Conservation (phyloP, 768 basidiomycete genomes). For the Mycena metata region DNA sequence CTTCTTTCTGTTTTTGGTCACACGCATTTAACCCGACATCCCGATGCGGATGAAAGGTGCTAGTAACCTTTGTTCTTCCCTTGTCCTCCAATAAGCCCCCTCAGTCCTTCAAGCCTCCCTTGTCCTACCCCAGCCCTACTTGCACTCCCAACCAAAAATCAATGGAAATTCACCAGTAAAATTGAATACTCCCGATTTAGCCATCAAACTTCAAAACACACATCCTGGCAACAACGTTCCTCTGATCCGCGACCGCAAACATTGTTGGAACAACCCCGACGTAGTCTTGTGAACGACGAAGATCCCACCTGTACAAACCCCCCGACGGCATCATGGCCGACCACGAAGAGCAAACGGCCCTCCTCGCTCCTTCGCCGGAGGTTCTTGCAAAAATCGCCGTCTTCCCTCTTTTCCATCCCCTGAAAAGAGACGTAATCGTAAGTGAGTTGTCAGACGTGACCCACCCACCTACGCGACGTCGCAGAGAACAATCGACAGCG, state of each 20-base stretch:
- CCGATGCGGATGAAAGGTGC: not conserved
- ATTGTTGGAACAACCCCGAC: too few species aligned
- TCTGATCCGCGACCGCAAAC: constrained; percentile 6
- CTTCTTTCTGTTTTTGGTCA: too few species aligned
- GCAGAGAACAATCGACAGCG: constrained; percentile 70
- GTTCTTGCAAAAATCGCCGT: constrained; percentile 75
- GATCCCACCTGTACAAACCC: too few species aligned
- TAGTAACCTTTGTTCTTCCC: not conserved
- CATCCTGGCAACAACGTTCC: too few species aligned
- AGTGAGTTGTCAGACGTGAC: constrained; percentile 45
- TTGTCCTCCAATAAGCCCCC: not conserved
- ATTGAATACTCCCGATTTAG: not conserved
- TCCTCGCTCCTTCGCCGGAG: constrained; percentile 70
- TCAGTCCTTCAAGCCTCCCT: not conserved
- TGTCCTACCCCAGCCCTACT: not conserved
- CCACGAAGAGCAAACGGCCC: constrained; percentile 55
- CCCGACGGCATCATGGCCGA: constrained; percentile 51
- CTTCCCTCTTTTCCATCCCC: constrained; percentile 82
- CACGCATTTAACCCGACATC: not conserved
- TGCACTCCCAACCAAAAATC: not conserved
- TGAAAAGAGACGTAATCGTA: constrained; percentile 80
- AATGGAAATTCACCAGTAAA: constrained; percentile 2
- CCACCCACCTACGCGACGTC: constrained; percentile 39
- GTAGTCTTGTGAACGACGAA: too few species aligned
- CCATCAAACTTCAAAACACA: too few species aligned